These are phyloP conservation scores for Yamadazyma dendronema DNA, from an alignment of 1,139 yeast genomes.

Conservation along the genomic window DNA sequence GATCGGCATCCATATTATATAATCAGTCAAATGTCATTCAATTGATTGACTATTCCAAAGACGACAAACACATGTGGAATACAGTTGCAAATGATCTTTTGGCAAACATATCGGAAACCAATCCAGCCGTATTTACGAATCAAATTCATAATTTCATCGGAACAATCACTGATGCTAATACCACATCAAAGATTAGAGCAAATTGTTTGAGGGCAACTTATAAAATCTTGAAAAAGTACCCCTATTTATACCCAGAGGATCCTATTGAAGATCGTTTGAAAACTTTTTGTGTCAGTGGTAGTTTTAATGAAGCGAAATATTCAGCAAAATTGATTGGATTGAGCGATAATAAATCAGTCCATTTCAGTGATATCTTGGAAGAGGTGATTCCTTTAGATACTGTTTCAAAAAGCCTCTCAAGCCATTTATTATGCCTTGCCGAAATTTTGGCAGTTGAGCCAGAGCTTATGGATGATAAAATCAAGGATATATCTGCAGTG, in stretches of 20 bases:
- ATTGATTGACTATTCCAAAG: slow-evolving; percentile 48
- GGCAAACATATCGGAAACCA: slow-evolving; percentile 55
- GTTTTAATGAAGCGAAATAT: slow-evolving; percentile 64
- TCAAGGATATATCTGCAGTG: slow-evolving; percentile 57
- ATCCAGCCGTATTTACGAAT: slow-evolving; percentile 65
- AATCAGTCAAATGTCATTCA: slow-evolving; percentile 64
- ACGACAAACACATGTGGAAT: slow-evolving; percentile 26
- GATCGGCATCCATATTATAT: slow-evolving; percentile 61
- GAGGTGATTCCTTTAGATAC: slow-evolving; percentile 52
- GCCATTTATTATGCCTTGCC: slow-evolving; percentile 60
- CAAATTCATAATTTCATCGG: slow-evolving; percentile 54
- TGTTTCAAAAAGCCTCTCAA: slow-evolving; percentile 36
- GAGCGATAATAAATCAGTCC: slow-evolving; percentile 39
- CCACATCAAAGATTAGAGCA: slow-evolving; percentile 13
- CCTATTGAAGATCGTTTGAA: slow-evolving; percentile 42
- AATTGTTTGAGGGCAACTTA: slow-evolving; percentile 53
- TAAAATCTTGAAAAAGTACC: slow-evolving; percentile 53
- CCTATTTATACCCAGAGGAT: slow-evolving; percentile 38
- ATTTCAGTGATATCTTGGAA: slow-evolving; percentile 37
- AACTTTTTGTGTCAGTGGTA: slow-evolving; percentile 49
- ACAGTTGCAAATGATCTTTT: slow-evolving; percentile 51
- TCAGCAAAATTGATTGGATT: slow-evolving; percentile 56
- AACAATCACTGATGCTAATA: slow-evolving; percentile 26
- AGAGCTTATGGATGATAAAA: slow-evolving; percentile 48
- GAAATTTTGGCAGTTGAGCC: slow-evolving; percentile 60